Evolutionary conservation across 2,329 filamentous ascomycete genomes (phyloP), one percentile per base, ranked within the genome.

Genomic region (Pestalotiopsis sp.): DNA sequence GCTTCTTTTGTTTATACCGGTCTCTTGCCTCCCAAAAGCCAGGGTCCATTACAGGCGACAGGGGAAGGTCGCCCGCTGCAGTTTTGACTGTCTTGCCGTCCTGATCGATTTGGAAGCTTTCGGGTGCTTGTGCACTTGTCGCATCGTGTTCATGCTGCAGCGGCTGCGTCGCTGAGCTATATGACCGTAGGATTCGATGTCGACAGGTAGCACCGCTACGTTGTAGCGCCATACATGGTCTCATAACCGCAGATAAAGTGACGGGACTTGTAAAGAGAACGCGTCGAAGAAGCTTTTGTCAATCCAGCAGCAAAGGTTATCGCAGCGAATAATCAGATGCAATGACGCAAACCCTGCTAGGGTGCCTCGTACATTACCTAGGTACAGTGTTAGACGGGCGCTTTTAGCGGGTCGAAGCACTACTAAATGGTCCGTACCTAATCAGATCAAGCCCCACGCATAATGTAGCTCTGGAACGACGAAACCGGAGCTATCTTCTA

Each of bases 1-100:
- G 73, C 68, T 83, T 83, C 0, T 76, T 75, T 58, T 80, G 80
- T 58, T 78, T 83, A 70, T 80, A 85, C 14, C 82, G 81, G 52
- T 81, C 76, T 68, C 78, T 82, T 0, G 82, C 80, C 45, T 83
- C 78, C 71, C 84, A 82, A 78, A 84, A 89, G 1, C 73, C 72
- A 3, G 84, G 81, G 80, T 89, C 82, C 76, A 88, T 84, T 13
- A 90, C 66, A 1, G 87, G 87, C 2, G 87, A 89, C 9, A 87
- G 76, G 0, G 87, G 87, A 1, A 90, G 77, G 1, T 78, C 70
- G 7, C 87, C 86, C 0, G 77, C 78, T 0, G 80, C 77, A 0
- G 86, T 88, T 13, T 71, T 71, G 64, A 89, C 77, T 1, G 80
- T 84, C 71, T 86, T 86, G 1, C 73, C 75, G 2, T 78, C 72